Evolutionary conservation across 306 rosid species (phyloP), one percentile per base, ranked within the genome.

Genomic region (Corylus americana): DNA sequence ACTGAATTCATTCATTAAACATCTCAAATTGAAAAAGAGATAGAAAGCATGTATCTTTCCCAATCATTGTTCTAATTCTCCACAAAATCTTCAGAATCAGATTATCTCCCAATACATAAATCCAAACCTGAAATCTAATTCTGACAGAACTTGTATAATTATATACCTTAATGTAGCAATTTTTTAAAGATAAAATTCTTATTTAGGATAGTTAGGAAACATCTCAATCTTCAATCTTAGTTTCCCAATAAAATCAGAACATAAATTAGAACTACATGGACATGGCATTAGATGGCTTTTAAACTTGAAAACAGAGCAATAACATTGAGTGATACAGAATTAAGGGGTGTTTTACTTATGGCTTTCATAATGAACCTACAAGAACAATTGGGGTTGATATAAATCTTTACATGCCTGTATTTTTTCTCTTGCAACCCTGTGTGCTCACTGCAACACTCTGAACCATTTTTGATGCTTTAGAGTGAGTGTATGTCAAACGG

Each of bases 391-490:
- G 25, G 7, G 31, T 16, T 64, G 69, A 12, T 47, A 68, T 69
- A 78, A 79, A 47, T 51, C 45, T 70, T 71, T 70, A 55, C 92
- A 64, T 86, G 82, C 97, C 92, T 87, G 87, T 82, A 84, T 90
- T 92, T 81, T 86, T 90, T 88, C 89, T 90, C 89, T 94, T 94
- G 82, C 76, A 74, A 68, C 57, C 78, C 71, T 82, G 85, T 45
- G 63, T 74, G 74, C 69, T 74, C 71, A 84, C 88, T 16, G 76
- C 49, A 77, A 78, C 77, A 75, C 79, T 86, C 14, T 81, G 83
- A 53, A 73, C 68, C 67, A 29, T 55, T 53, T 77, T 81, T 31
- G 88, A 82, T 1, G 87, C 68, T 77, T 83, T 75, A 59, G 81
- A 22, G 70, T 79, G 91, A 74, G 59, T 71, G 84, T 80, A 94